These are phyloP conservation scores for Chondrostereum purpureum DNA, from an alignment of 1,284 basidiomycete genomes.

Conservation along the genomic window DNA sequence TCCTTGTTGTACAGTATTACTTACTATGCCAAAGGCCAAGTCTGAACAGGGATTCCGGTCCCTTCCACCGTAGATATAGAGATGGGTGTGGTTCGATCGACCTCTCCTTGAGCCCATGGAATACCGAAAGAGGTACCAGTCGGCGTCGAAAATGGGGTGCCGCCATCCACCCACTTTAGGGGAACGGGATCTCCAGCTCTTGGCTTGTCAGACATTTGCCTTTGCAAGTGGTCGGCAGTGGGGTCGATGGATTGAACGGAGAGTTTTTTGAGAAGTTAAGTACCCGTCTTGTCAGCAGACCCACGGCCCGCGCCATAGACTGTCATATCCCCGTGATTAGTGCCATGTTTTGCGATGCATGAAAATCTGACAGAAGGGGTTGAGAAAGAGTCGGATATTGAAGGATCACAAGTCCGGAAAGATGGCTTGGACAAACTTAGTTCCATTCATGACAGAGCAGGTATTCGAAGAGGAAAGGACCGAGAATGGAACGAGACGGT, in stretches of 20 bases:
- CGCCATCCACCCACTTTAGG: slow-evolving; percentile 8
- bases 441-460: too few relatives aligned
- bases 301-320: neutral
- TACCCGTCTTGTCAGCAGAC: neutral
- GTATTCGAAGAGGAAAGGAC: too few relatives aligned
- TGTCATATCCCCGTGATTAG: neutral
- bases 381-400: neutral
- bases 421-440: too few relatives aligned
- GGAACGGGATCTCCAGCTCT: neutral
- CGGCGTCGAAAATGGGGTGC: slow-evolving; percentile 23
- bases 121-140: slow-evolving; percentile 32
- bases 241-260: too few relatives aligned
- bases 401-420: neutral
- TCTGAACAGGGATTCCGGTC: slow-evolving; percentile 28
- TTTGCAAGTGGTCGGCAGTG: too few relatives aligned
- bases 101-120: slow-evolving; percentile 33
- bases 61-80: slow-evolving; percentile 20
- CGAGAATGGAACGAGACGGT: too few relatives aligned
- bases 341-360: neutral
- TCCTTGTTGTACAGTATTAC: slow-evolving; percentile 10
- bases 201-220: neutral
- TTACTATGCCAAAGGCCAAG: slow-evolving; percentile 34
- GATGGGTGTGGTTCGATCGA: slow-evolving; percentile 33
- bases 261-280: neutral
- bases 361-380: too few relatives aligned